Evolutionary conservation across 345 rosid genomes (phyloP), one percentile per base, ranked within the genome.

Genomic region (Melaleuca alternifolia): DNA sequence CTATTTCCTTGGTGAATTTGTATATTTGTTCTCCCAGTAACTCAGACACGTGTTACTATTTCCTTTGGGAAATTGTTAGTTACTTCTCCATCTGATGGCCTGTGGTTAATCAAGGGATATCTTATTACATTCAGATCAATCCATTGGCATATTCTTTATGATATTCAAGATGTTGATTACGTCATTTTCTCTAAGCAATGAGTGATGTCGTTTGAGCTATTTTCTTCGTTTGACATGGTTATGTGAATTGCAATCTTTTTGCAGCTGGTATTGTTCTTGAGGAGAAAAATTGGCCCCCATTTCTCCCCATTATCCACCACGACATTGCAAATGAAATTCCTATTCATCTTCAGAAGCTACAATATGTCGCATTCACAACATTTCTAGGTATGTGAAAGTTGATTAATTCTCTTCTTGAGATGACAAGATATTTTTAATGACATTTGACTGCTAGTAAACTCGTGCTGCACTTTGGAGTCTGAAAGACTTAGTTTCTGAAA

Each of bases 261-360:
- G 51, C 86, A 87, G 88, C 86, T 54, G 88, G 88, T 24, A 56
- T 87, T 23, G 28, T 50, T 37, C 84, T 87, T n/a, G 88, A 87
- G 77, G 86, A 75, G n/a, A 84, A 56, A 77, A 87, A 87, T 50
- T 87, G 88, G 88, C 88, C 88, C 3, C 86, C 88, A 1, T 87
- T 87, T 84, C 85, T 54, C 75, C 88, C 88, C 14, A 54, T 87
- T 26, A 87, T 87, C 75, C 88, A 87, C 41, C 83, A 87, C 46
- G 88, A 87, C 56, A 84, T 87, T 48, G 88, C 86, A 21, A 84
- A 84, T 59, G 88, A 87, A 33, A 87, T 87, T 65, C 88, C 88
- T 8, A 46, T 87, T 20, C 88, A 87, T 87, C 86, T 87, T 44
- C 88, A 87, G 84, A 84, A 59, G 54, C 20, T 87, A 20, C 88